Conservation (phyloP, 202 grass and related monocot genomes). For the Zizania palustris region DNA sequence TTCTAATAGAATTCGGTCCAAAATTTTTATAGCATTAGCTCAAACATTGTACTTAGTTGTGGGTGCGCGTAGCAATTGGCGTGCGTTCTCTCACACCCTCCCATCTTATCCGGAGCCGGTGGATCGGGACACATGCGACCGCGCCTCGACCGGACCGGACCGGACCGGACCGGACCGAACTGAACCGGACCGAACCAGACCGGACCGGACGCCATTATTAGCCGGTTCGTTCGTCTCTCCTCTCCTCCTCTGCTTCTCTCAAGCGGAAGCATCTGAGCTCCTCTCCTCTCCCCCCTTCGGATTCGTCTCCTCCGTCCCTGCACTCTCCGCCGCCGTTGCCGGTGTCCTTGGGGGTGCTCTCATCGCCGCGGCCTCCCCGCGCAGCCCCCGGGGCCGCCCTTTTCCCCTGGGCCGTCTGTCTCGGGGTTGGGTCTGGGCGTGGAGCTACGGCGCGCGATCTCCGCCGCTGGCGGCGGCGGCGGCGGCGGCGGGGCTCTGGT, state of each 20-base stretch:
- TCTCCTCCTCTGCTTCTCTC: neutral
- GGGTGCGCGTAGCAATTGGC: constrained; percentile 33
- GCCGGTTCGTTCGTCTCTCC: constrained; percentile 28
- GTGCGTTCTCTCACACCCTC: constrained; percentile 34
- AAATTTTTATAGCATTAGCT: no score
- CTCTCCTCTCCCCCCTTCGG: neutral
- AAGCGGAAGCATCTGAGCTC: neutral
- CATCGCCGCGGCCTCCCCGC: neutral
- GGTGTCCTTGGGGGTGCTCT: no score
- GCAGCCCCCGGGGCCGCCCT: no score
- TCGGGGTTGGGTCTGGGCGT: neutral
- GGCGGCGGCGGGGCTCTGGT: neutral
- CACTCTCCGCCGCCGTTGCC: neutral
- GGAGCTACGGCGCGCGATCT: constrained; percentile 7
- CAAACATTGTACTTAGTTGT: no score
- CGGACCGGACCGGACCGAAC: neutral
- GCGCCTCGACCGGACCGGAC: neutral
- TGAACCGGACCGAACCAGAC: no score
- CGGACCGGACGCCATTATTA: constrained; percentile 46
- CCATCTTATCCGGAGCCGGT: constrained; percentile 57
- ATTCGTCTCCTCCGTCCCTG: neutral
- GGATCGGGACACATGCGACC: constrained; percentile 58
- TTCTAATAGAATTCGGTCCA: no score
- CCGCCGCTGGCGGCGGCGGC: neutral
- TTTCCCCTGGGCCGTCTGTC: neutral